A percentile compares a stretch with the other conserved stretches of the same genome.
phyloP scores from a whole-genome alignment of 345 rosid genomes.

The Arabidopsis arenosa region DNA sequence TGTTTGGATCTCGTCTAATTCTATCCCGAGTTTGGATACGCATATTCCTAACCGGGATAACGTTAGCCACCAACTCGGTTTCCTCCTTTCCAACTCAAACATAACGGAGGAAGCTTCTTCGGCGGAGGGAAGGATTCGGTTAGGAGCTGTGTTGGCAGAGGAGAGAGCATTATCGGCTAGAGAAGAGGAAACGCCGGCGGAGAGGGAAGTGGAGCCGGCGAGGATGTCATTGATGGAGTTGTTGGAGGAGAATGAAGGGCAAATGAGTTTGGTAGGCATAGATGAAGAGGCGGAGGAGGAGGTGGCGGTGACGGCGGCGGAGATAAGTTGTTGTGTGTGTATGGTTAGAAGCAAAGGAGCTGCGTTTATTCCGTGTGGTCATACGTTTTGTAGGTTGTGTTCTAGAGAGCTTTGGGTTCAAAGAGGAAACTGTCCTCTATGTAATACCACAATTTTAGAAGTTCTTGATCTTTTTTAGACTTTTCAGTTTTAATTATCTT shows the following conservation, averaged over 20 bases:
- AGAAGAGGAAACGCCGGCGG: slow-evolving; percentile 40
- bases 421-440: slow-evolving; percentile 79
- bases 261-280: slow-evolving; percentile 46
- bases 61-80: slow-evolving; percentile 41
- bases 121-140: slow-evolving; percentile 38
- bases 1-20: slow-evolving; percentile 64
- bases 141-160: slow-evolving; percentile 62
- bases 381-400: slow-evolving; percentile 89
- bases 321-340: slow-evolving; percentile 83
- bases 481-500: neutral
- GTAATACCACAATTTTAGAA: slow-evolving; percentile 67
- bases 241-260: slow-evolving; percentile 77
- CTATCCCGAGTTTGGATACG: slow-evolving; percentile 55
- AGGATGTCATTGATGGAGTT: slow-evolving; percentile 96
- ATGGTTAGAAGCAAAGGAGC: slow-evolving; percentile 96
- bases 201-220: slow-evolving; percentile 51
- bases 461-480: slow-evolving; percentile 62
- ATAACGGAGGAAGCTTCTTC: slow-evolving; percentile 7
- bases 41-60: slow-evolving; percentile 37
- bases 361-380: slow-evolving; percentile 97
- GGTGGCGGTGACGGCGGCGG: slow-evolving; percentile 49
- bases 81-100: slow-evolving; percentile 46
- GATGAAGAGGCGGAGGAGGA: slow-evolving; percentile 34
- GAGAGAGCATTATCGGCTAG: slow-evolving; percentile 73
- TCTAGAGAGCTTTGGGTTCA: slow-evolving; percentile 78